These are phyloP conservation scores for Neofusicoccum sp. DNA, from an alignment of 2,329 filamentous ascomycete species.

Conservation along the genomic window DNA sequence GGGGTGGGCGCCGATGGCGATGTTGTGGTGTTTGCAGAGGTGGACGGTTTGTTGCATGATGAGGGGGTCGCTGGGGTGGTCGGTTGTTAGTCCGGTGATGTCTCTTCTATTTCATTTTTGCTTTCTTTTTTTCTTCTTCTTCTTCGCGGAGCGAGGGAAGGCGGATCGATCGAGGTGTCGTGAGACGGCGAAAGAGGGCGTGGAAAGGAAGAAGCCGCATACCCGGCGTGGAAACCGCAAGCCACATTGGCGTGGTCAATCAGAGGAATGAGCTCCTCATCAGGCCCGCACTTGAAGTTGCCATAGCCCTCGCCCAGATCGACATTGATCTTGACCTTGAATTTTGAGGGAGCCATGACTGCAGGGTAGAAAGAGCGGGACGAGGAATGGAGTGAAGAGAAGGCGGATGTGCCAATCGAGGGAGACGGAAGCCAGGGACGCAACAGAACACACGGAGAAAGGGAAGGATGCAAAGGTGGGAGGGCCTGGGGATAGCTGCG, in stretches of 20 bases:
- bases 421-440: background rate
- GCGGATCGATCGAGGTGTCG: constrained; percentile 19
- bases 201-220: background rate
- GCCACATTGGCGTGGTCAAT: constrained; percentile 64
- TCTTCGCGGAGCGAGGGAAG: too few species aligned
- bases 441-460: background rate
- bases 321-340: constrained; percentile 54
- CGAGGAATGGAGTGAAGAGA: background rate
- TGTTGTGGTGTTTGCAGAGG: constrained; percentile 56
- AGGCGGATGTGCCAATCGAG: background rate
- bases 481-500: background rate
- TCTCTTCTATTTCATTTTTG: background rate
- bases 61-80: constrained; percentile 53
- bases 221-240: constrained; percentile 57
- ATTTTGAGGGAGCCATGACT: constrained; percentile 50
- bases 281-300: constrained; percentile 50
- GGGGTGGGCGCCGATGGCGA: constrained; percentile 62
- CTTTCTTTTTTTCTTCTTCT: background rate
- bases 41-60: constrained; percentile 62
- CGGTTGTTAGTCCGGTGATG: constrained; percentile 10
- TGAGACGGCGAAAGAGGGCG: background rate
- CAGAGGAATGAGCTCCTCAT: constrained; percentile 59
- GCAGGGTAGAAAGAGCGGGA: background rate
- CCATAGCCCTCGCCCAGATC: constrained; percentile 56
- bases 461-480: background rate